phyloP scores from a whole-genome alignment of 106 monocot genomes.

The Dendrobium officinale region DNA sequence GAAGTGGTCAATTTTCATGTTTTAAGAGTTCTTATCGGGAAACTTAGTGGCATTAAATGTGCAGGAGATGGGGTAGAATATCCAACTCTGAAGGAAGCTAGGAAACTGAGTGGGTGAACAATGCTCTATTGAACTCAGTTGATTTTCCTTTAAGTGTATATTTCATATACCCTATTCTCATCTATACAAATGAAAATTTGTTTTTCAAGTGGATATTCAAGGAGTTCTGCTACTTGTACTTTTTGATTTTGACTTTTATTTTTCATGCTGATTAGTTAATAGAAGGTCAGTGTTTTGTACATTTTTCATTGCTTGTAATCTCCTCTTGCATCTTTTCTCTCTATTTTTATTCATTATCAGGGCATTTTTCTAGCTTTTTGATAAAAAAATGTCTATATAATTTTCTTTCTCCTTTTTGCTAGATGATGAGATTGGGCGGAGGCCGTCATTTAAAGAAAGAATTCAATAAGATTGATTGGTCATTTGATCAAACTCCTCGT shows the following conservation, averaged over 20 bases:
- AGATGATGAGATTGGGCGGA: slow-evolving; percentile 35
- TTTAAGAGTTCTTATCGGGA: too few relatives aligned
- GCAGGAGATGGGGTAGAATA: too few relatives aligned
- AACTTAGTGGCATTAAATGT: too few relatives aligned
- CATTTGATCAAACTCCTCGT: slow-evolving; percentile 50
- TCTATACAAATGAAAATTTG: background rate
- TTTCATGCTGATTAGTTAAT: background rate
- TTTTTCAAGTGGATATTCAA: background rate
- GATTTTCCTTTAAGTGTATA: background rate
- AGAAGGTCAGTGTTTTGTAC: background rate
- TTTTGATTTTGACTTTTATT: background rate
- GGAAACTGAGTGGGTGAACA: too few relatives aligned
- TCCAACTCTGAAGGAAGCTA: too few relatives aligned
- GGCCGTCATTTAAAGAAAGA: slow-evolving; percentile 47
- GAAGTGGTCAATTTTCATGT: too few relatives aligned
- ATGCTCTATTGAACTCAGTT: background rate
- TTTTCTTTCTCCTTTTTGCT: slow-evolving; percentile 5
- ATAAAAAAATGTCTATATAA: background rate
- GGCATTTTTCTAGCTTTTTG: too few relatives aligned
- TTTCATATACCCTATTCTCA: background rate
- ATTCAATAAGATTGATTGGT: slow-evolving; percentile 63
- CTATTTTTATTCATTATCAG: too few relatives aligned
- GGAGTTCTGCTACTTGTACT: background rate
- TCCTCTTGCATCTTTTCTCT: background rate
- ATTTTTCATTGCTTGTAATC: background rate